Percentiles rank a stretch among this genome's conserved stretches.
Evolutionary conservation across 2,329 filamentous ascomycete genomes (phyloP).

Genomic region (Ophiostoma pallidulum): DNA sequence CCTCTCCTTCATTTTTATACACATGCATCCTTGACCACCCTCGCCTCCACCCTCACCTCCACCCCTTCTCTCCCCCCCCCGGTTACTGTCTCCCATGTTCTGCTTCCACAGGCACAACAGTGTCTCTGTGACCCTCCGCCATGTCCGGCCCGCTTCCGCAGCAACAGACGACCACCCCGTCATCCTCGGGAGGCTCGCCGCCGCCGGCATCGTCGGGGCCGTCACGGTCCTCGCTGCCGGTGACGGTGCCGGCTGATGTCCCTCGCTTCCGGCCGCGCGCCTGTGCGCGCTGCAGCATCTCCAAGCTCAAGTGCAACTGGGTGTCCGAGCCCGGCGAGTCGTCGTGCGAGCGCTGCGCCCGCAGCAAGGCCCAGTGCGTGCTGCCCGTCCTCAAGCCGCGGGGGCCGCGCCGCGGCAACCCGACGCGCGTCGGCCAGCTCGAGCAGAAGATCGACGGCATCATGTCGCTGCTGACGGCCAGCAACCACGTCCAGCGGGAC

Average conservation of each 20-base stretch:
- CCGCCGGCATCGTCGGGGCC: no score
- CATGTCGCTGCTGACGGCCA: slow-evolving; percentile 28
- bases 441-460: slow-evolving; percentile 32
- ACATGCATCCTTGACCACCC: no score
- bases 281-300: slow-evolving; percentile 23
- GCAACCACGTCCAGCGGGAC: slow-evolving; percentile 20
- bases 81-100: no score
- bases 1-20: no score
- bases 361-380: slow-evolving; percentile 15
- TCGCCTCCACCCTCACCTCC: no score
- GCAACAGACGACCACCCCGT: no score
- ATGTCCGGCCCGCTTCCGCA: no score
- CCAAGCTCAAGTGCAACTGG: slow-evolving; percentile 20
- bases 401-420: slow-evolving; percentile 17
- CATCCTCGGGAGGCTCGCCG: no score
- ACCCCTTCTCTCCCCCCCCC: no score
- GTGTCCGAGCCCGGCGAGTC: slow-evolving; percentile 16
- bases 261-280: slow-evolving; percentile 22
- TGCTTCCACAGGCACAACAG: no score
- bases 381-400: slow-evolving; percentile 18
- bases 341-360: slow-evolving; percentile 19
- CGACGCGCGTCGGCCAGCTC: slow-evolving; percentile 27
- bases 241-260: background rate
- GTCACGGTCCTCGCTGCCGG: no score
- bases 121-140: no score